Conservation (phyloP, 257 asterid species). For the Avicennia marina region DNA sequence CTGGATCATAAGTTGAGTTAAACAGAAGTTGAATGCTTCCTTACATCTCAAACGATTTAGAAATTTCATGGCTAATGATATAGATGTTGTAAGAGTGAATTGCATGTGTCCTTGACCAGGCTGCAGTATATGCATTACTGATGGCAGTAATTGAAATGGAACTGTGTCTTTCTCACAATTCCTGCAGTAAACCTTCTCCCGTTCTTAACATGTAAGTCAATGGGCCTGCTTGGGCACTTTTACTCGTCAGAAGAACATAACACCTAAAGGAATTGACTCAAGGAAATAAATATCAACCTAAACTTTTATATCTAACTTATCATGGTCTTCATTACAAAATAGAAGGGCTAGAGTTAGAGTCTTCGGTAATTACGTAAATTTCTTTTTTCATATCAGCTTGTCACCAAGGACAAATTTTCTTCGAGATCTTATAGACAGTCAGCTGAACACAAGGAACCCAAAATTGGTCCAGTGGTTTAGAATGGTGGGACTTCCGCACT, state of each 20-base stretch:
- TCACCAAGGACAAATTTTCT: conserved; percentile 47
- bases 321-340: no score
- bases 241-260: neutral
- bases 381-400: conserved; percentile 25
- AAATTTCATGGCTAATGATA: neutral
- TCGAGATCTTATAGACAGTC: conserved; percentile 45
- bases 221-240: conserved; percentile 3
- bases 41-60: no score
- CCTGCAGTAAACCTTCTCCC: conserved; percentile 53
- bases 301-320: no score
- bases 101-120: conserved; percentile 35
- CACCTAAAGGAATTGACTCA: no score
- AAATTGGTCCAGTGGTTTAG: conserved; percentile 64
- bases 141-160: conserved; percentile 70
- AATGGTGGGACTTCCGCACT: conserved; percentile 56
- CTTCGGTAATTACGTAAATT: neutral
- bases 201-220: conserved; percentile 58
- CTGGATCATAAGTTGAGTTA: no score
- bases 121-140: conserved; percentile 64
- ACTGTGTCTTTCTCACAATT: conserved; percentile 63
- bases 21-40: no score
- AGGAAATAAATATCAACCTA: no score
- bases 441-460: conserved; percentile 42
- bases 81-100: neutral
- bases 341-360: no score